phyloP scores from a whole-genome alignment of 208 protist genomes.

The Crithidia brevicula region DNA sequence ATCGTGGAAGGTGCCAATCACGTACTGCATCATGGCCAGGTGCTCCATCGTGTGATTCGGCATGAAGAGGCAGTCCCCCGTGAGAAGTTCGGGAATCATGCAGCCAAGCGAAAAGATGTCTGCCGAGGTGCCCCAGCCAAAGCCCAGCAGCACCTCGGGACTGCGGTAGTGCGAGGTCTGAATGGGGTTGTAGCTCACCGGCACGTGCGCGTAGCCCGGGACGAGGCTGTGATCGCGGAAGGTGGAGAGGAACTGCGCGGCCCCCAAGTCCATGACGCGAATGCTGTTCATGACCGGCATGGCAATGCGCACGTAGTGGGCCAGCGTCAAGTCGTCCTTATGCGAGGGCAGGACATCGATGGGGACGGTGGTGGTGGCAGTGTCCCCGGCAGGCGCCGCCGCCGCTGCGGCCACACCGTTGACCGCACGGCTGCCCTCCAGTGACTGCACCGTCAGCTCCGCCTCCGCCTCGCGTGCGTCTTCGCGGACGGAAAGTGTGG shows the following conservation, averaged over 20 bases:
- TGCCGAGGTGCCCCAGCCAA: slow-evolving; percentile 68
- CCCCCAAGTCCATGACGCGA: slow-evolving; percentile 80
- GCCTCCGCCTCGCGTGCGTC: neutral
- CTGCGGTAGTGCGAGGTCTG: slow-evolving; percentile 85
- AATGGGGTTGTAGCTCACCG: slow-evolving; percentile 71
- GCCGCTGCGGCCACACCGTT: neutral
- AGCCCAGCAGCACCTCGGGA: slow-evolving; percentile 76
- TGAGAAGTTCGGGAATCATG: slow-evolving; percentile 84
- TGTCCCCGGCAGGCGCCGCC: slow-evolving; percentile 3
- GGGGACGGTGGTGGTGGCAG: slow-evolving; percentile 24
- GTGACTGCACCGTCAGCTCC: slow-evolving; percentile 3
- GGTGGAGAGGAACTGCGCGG: slow-evolving; percentile 54
- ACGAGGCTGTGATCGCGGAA: slow-evolving; percentile 47
- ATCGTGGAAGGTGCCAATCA: slow-evolving; percentile 65
- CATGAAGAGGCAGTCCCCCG: slow-evolving; percentile 79
- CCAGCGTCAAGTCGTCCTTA: slow-evolving; percentile 23
- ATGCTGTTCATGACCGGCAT: slow-evolving; percentile 69
- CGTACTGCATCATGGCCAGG: slow-evolving; percentile 76
- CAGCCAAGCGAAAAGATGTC: slow-evolving; percentile 86
- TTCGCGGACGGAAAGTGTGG: neutral
- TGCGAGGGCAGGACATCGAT: slow-evolving; percentile 21
- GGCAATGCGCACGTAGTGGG: slow-evolving; percentile 41
- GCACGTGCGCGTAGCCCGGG: slow-evolving; percentile 40
- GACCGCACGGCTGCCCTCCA: slow-evolving; percentile 4
- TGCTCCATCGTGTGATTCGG: slow-evolving; percentile 78